Conservation (phyloP, 225 moss, liverwort and hornwort genomes). For the Climacium dendroides region DNA sequence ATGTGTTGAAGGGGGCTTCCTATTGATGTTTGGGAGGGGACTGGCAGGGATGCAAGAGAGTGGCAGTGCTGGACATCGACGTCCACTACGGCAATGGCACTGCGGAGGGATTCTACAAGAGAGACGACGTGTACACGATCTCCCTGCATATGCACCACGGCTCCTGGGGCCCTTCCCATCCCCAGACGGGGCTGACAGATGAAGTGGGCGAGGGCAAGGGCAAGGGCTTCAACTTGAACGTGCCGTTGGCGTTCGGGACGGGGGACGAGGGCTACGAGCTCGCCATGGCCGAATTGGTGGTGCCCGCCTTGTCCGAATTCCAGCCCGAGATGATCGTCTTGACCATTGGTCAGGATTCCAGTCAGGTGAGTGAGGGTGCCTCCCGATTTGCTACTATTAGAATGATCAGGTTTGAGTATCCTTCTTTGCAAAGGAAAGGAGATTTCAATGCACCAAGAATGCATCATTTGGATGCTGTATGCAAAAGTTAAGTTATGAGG, state of each 20-base stretch:
- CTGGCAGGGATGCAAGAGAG: conserved; percentile 37
- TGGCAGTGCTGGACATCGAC: conserved; percentile 63
- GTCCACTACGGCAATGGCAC: conserved; percentile 75
- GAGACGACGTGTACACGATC: conserved; percentile 52
- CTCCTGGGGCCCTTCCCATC: conserved; percentile 62
- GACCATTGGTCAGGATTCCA: conserved; percentile 57
- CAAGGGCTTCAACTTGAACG: conserved; percentile 49
- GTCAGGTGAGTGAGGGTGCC: conserved; percentile 26
- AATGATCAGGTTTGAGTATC: neutral
- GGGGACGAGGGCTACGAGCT: conserved; percentile 58
- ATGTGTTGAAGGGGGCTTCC: neutral
- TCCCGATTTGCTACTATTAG: neutral
- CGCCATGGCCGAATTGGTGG: conserved; percentile 44
- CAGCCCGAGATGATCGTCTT: conserved; percentile 48
- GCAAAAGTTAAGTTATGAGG: neutral
- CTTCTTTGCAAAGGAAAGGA: neutral
- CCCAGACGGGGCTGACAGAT: conserved; percentile 37
- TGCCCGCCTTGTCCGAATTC: conserved; percentile 40
- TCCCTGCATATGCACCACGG: conserved; percentile 79
- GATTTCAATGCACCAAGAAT: neutral
- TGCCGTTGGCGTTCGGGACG: conserved; percentile 48
- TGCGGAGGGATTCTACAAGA: conserved; percentile 53
- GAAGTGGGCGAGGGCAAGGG: conserved; percentile 39
- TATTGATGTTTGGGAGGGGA: neutral
- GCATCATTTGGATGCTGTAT: neutral